Evolutionary conservation across 305 asterid species (phyloP).

Genomic region (Fraxinus sp.): DNA sequence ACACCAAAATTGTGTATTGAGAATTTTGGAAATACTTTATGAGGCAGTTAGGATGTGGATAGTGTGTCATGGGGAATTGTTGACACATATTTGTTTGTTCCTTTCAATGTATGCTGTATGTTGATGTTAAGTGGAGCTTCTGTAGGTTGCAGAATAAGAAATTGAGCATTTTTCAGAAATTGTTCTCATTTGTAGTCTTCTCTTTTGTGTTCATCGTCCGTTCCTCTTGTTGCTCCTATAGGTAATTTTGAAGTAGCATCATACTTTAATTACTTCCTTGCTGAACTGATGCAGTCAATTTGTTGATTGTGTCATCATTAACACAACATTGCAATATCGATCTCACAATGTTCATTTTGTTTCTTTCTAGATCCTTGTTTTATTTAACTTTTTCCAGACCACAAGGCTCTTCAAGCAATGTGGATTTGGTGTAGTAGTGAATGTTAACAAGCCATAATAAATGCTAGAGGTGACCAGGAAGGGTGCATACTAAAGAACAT

Average conservation of each 20-base stretch:
- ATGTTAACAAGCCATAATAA: background rate
- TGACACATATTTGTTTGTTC: background rate
- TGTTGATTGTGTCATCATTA: background rate
- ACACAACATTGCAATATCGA: background rate
- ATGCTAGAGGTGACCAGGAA: background rate
- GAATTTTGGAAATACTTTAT: background rate
- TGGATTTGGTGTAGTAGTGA: background rate
- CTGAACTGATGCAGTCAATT: background rate
- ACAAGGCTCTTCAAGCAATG: background rate
- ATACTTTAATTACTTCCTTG: background rate
- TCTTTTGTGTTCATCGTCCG: background rate
- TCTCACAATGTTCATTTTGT: background rate
- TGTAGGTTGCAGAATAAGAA: background rate
- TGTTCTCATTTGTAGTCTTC: background rate
- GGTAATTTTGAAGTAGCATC: background rate
- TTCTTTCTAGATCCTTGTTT: background rate
- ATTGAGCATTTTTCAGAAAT: background rate
- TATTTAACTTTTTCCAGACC: background rate
- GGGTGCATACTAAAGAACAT: background rate
- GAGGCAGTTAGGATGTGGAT: background rate
- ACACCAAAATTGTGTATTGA: background rate
- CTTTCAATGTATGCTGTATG: background rate
- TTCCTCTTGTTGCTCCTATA: background rate
- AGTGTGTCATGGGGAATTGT: background rate
- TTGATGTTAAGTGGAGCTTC: background rate